phyloP scores from a whole-genome alignment of 345 rosid genomes.

The Eucalyptus cloeziana region DNA sequence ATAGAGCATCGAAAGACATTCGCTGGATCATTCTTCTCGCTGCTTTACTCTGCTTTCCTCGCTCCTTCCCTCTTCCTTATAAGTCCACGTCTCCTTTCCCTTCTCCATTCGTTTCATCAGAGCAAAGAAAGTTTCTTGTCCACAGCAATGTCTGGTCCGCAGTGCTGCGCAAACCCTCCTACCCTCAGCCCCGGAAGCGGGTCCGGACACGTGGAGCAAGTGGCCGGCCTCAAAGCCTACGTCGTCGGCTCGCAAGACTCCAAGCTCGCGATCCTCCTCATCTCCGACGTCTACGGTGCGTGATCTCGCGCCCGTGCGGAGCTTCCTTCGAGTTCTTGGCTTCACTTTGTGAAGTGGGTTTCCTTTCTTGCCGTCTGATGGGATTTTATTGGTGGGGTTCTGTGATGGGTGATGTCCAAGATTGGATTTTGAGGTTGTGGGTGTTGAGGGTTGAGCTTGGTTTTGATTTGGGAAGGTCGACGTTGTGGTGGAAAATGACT shows the following conservation, averaged over 20 bases:
- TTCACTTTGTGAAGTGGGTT: not conserved
- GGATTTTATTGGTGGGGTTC: not conserved
- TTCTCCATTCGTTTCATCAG: too few relatives aligned
- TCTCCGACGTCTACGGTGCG: conserved; percentile 42
- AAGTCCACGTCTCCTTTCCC: not conserved
- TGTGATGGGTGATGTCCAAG: not conserved
- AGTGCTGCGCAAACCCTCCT: conserved; percentile 41
- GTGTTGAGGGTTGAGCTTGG: not conserved
- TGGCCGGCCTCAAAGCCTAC: conserved; percentile 23
- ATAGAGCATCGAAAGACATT: not conserved
- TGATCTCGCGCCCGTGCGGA: not conserved
- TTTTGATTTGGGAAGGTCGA: not conserved
- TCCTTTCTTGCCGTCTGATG: not conserved
- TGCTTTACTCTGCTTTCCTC: not conserved
- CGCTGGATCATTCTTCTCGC: not conserved
- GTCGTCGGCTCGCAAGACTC: conserved; percentile 18
- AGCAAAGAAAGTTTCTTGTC: not conserved
- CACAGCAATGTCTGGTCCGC: conserved; percentile 20
- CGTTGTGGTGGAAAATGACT: not conserved
- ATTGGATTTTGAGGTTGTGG: not conserved
- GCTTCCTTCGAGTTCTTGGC: not conserved
- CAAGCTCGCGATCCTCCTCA: conserved; percentile 15
- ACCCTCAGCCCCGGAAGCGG: conserved; percentile 10
- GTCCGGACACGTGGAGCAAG: conserved; percentile 11
- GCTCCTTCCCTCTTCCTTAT: not conserved